Evolutionary conservation across 2,329 filamentous ascomycete species (phyloP), one percentile per base, ranked within the genome.

Genomic region (Pseudocercospora fuligena): DNA sequence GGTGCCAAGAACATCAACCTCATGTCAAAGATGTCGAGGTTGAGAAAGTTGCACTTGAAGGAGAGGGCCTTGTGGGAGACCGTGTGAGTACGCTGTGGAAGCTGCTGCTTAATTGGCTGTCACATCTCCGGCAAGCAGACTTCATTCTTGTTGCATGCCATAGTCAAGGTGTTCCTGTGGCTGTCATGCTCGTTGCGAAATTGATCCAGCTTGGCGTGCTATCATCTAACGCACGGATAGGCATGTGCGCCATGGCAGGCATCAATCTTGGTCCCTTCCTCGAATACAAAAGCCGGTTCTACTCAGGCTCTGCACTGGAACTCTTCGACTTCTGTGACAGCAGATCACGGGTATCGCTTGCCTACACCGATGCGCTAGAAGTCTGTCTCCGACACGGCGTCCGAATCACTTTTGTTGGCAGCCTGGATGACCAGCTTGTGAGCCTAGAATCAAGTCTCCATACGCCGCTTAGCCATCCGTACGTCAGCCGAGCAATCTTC

Each of bases 381-480:
- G 87, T 87, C 9, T 90, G 91, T 1, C 82, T 99, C 6, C 86
- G 89, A 16, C 90, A 92, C 73, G 93, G 94, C 12, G 92, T 92
- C 14, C 88, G 92, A 47, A 88, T 98, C 58, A 91, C 93, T 0
- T 97, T 94, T 77, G 86, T 97, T 66, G 94, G 94, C 62, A 97
- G 94, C 78, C 96, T 99, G 60, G 95, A 99, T 77, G 95, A 99
- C 78, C 95, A 99, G 79, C 84, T 99, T 2, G 94, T 99, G 14
- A 94, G 94, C 3, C 84, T 99, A 76, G 94, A 97, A 84, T 97
- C 94, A 2, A 93, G 94, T 16, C 88, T 95, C 0, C 97, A 96
- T 79, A 91, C 92, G 0, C 91, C 91, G 0, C 89, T 93, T 3
- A 89, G 88, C 21, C 95, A 99, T 75, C 95, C 95, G 0, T 94